Conservation (phyloP, 164 flowering plant species). For the Annona cherimola region DNA sequence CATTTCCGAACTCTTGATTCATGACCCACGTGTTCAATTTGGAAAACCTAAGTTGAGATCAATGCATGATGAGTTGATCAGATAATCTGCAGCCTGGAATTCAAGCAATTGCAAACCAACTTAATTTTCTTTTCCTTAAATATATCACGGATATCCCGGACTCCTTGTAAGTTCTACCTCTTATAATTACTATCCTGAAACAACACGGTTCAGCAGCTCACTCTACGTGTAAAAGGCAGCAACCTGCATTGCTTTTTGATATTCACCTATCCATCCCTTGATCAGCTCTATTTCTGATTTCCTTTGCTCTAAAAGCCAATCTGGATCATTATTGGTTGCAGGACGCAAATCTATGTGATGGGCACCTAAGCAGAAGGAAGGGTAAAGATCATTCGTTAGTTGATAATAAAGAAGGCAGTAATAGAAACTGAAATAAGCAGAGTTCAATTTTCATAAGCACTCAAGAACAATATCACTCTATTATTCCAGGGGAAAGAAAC, state of each 20-base stretch:
- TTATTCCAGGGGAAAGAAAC: too few species aligned
- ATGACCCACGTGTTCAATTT: too few species aligned
- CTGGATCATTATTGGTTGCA: constrained; percentile 63
- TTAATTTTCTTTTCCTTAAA: too few species aligned
- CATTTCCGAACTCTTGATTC: too few species aligned
- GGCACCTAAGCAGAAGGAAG: constrained; percentile 47
- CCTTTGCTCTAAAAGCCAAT: constrained; percentile 74
- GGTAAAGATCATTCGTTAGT: not conserved
- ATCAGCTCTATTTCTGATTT: constrained; percentile 55
- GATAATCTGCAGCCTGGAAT: too few species aligned
- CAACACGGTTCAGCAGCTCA: not conserved
- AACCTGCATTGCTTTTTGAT: constrained; percentile 27
- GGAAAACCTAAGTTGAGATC: too few species aligned
- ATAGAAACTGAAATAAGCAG: not conserved
- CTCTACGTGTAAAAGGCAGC: not conserved
- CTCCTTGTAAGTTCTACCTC: too few species aligned
- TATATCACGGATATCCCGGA: too few species aligned
- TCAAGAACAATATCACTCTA: not conserved
- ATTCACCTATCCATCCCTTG: constrained; percentile 51
- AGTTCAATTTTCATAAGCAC: not conserved
- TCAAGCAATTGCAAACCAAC: too few species aligned
- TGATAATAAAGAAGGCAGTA: not conserved
- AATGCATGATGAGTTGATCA: too few species aligned
- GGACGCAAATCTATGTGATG: constrained; percentile 89
- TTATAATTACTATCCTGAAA: too few species aligned